These are phyloP conservation scores for Cryphonectria naterciae DNA, from an alignment of 2,329 filamentous ascomycete species.

Conservation along the genomic window DNA sequence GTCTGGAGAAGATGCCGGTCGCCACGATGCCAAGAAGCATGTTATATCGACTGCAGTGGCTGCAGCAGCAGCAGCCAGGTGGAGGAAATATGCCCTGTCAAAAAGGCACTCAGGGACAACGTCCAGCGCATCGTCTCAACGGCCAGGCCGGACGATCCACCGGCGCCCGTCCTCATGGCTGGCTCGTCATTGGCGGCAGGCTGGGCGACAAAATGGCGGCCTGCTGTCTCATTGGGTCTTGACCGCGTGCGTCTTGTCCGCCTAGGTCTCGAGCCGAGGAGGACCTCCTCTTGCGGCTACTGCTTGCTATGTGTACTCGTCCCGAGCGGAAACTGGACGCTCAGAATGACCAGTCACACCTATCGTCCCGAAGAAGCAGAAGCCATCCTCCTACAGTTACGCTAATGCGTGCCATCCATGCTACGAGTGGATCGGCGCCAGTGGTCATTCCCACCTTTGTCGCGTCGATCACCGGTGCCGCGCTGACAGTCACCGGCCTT, in stretches of 20 bases:
- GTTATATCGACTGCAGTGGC: neutral
- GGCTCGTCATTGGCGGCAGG: neutral
- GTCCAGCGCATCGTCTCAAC: neutral
- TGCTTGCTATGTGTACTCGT: neutral
- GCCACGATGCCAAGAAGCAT: neutral
- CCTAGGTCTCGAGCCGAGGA: neutral
- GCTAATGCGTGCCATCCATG: constrained; percentile 19
- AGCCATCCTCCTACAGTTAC: neutral
- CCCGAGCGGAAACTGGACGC: neutral
- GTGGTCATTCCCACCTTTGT: constrained; percentile 11
- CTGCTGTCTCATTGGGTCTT: neutral
- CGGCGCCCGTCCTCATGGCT: neutral
- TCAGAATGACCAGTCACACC: neutral
- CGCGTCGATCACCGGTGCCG: constrained; percentile 13
- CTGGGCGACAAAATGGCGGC: neutral
- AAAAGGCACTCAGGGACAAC: neutral
- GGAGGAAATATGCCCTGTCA: neutral
- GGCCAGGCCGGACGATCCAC: constrained; percentile 1
- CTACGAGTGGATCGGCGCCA: constrained; percentile 8
- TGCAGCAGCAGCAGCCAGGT: neutral
- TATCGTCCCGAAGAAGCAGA: neutral
- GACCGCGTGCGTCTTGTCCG: neutral
- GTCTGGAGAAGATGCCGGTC: constrained; percentile 2
- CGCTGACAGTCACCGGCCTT: neutral
- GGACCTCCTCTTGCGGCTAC: neutral